Evolutionary conservation across 345 rosid genomes (phyloP), one percentile per base, ranked within the genome.

Genomic region (Hibiscus syriacus): DNA sequence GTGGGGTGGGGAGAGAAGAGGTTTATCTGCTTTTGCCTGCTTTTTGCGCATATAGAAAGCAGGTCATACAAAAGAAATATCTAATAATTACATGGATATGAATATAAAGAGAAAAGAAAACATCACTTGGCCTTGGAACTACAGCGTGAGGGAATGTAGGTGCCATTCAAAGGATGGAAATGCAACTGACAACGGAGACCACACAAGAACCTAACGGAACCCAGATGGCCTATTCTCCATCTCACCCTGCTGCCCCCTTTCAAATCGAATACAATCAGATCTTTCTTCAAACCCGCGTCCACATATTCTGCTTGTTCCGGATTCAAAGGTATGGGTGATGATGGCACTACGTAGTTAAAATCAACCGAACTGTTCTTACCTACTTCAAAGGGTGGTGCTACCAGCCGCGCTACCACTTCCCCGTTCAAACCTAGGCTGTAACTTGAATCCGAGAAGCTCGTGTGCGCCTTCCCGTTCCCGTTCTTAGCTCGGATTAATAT

Each of bases 191-290:
- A 92, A 19, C 74, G 52, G 81, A 95, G 80, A 67, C 50, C 78
- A 72, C 85, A 83, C 60, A 50, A 71, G 67, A 82, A 88, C 72
- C 68, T 73, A 49, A 86, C 77, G 1, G 97, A 88, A 0, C 97
- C 98, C 29, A 95, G 68, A 27, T 43, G 77, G 30, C 94, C 92
- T 0, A 92, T 81, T 53, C 86, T 74, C 97, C 99, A 95, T 52
- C 84, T 76, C 19, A 90, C 74, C 70, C 69, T 79, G 3, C 84
- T 74, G 4, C 74, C 77, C n/a, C 99, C 99, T 78, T 80, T 80
- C 55, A 95, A 73, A 41, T 80, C 84, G 60, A 92, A 92, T n/a
- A 32, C 68, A 30, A 90, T 73, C 10, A 49, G 41, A 76, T 95
- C 89, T 43, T 65, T 61, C 49, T 79, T 86, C 74, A 92, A 4